These are phyloP conservation scores for Hemisphaericaspora subhashii DNA, from an alignment of 1,139 yeast genomes.

Conservation along the genomic window DNA sequence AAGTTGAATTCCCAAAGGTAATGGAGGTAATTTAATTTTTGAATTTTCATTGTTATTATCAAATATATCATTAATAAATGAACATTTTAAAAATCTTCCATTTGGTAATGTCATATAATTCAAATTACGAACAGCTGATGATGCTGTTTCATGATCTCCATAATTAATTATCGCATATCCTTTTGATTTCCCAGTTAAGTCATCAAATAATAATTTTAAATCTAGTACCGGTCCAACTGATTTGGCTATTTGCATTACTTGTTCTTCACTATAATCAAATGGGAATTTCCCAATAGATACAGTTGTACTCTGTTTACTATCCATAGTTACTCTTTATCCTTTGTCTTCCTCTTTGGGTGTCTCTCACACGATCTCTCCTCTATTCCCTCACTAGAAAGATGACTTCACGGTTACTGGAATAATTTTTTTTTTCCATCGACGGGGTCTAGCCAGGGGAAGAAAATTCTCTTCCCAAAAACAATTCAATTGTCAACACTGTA, in stretches of 20 bases:
- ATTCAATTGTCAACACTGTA: not conserved
- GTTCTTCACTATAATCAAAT: slow-evolving; percentile 75
- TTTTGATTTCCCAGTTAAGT: slow-evolving; percentile 85
- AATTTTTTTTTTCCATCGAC: not conserved
- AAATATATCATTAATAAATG: slow-evolving; percentile 56
- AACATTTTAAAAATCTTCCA: slow-evolving; percentile 65
- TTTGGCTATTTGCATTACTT: slow-evolving; percentile 72
- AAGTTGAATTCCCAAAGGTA: slow-evolving; percentile 53
- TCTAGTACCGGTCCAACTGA: slow-evolving; percentile 87
- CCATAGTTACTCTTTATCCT: slow-evolving; percentile 20
- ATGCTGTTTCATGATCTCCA: slow-evolving; percentile 75
- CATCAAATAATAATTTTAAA: slow-evolving; percentile 78
- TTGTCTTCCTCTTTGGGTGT: not conserved
- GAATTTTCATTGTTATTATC: slow-evolving; percentile 19
- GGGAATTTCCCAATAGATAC: slow-evolving; percentile 42
- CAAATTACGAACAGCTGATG: slow-evolving; percentile 86
- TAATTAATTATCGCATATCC: slow-evolving; percentile 90
- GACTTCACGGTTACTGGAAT: too few species aligned
- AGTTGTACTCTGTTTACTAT: slow-evolving; percentile 21
- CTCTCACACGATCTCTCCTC: not conserved
- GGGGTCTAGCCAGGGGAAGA: not conserved
- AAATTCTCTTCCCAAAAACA: not conserved
- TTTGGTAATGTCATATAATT: slow-evolving; percentile 78
- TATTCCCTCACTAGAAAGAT: not conserved
- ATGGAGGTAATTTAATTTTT: slow-evolving; percentile 41